Evolutionary conservation across 768 basidiomycete genomes (phyloP).

Genomic region (Termitomyces sp.): DNA sequence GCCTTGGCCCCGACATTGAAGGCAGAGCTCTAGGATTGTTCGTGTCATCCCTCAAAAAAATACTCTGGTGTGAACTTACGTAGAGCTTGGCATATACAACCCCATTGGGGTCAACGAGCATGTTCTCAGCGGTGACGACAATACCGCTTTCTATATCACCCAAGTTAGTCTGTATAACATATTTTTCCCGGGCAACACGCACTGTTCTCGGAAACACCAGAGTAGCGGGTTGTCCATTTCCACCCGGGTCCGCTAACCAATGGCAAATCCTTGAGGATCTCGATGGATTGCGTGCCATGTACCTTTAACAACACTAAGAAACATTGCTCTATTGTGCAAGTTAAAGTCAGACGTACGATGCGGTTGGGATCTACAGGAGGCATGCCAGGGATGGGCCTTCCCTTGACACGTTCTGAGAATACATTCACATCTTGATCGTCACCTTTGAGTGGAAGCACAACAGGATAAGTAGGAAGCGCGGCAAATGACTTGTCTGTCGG

Average conservation of each 20-base stretch:
- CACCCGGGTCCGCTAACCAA: constrained; percentile 73
- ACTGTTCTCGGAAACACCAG: constrained; percentile 82
- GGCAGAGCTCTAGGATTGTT: constrained; percentile 41
- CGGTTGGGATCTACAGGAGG: constrained; percentile 68
- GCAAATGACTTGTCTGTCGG: constrained; percentile 54
- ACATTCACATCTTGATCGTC: constrained; percentile 61
- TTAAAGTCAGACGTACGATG: constrained; percentile 40
- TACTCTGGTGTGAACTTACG: constrained; percentile 27
- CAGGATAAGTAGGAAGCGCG: constrained; percentile 82
- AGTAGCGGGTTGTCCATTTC: constrained; percentile 62
- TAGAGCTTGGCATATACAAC: constrained; percentile 58
- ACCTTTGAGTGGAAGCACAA: constrained; percentile 72
- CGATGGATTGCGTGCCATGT: constrained; percentile 75
- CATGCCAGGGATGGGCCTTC: constrained; percentile 52
- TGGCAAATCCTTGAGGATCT: constrained; percentile 76
- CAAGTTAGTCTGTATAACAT: background rate
- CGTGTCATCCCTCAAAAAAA: background rate
- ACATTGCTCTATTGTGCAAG: background rate
- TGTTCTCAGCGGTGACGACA: constrained; percentile 58
- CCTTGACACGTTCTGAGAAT: constrained; percentile 51
- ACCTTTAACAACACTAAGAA: constrained; percentile 39
- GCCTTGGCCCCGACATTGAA: constrained; percentile 70
- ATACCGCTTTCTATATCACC: constrained; percentile 61
- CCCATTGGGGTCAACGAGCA: constrained; percentile 59
- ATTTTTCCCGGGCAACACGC: constrained; percentile 18